Evolutionary conservation across 345 rosid genomes (phyloP), one percentile per base, ranked within the genome.

Genomic region (Lepidium africanum): DNA sequence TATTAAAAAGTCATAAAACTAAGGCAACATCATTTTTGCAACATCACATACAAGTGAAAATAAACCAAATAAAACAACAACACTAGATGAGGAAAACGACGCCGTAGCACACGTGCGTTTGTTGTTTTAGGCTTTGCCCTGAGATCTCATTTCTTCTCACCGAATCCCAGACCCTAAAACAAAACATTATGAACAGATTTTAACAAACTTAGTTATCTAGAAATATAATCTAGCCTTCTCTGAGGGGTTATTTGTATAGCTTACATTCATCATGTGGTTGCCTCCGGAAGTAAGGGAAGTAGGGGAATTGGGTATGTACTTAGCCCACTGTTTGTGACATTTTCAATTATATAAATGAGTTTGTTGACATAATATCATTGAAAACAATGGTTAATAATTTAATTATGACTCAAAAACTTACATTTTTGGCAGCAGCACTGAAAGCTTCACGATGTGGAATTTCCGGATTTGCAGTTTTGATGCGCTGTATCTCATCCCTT

Each of bases 401-500:
- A 46, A 19, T 25, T 1, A 1, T 27, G 32, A 27, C 32, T 27
- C 2, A 60, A 71, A 52, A 50, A 6, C 83, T 78, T 81, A 94
- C 97, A 63, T 94, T 91, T 83, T 94, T 94, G 1, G 99, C 96
- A 38, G 97, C 97, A 27, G 99, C 75, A 63, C 99, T 94, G 59
- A 94, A 94, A 63, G 97, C 99, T 74, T 94, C 97, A 50, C 99
- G 83, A 61, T 94, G 96, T 49, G 99, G 96, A 69, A 89, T 86
- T 81, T 89, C 99, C 9, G 97, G 97, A 77, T 94, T 87, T 5
- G 96, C 93, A 9, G 87, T 85, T 78, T 94, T 94, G 82, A 91
- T 94, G 50, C 99, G 95, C 78, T 94, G 96, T 40, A 94, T 94
- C 91, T 94, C 99, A 78, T 94, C 99, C 73, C 99, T 94, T 71